Evolutionary conservation across 1,139 yeast species (phyloP).

Genomic region (Suhomyces atakaporum): DNA sequence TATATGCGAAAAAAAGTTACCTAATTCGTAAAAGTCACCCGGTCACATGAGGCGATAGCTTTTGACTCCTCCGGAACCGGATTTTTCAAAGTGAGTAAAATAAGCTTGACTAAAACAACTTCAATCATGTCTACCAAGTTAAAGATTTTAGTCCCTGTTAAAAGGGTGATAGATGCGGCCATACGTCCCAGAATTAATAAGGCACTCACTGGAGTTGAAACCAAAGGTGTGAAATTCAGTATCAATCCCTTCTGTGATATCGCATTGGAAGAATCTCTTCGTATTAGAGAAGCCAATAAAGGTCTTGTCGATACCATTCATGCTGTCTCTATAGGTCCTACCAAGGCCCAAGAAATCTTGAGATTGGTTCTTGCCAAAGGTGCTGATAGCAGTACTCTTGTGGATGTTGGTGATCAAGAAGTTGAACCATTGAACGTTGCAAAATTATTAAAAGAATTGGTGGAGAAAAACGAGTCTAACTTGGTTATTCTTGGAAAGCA

Average conservation of each 20-base stretch:
- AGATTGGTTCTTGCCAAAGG: conserved; percentile 95
- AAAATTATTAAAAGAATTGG: conserved; percentile 74
- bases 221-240: conserved; percentile 88
- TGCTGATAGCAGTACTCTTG: conserved; percentile 79
- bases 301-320: conserved; percentile 79
- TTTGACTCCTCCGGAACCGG: conserved; percentile 14
- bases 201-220: conserved; percentile 81
- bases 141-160: conserved; percentile 87
- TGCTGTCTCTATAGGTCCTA: conserved; percentile 90
- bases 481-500: conserved; percentile 90
- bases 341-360: conserved; percentile 84
- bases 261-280: conserved; percentile 89
- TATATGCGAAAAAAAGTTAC: neutral
- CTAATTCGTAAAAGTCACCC: neutral
- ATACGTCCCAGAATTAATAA: conserved; percentile 91
- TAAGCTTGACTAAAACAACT: neutral
- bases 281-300: conserved; percentile 68
- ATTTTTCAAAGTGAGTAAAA: conserved; percentile 4
- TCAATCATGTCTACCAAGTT: conserved; percentile 52
- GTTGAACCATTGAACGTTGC: conserved; percentile 93
- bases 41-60: neutral
- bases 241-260: conserved; percentile 98
- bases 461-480: conserved; percentile 70
- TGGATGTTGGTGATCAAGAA: conserved; percentile 72
- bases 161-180: conserved; percentile 92